A percentile compares a stretch with the other conserved stretches of the same genome.
Conservation (phyloP, 1,139 yeast genomes). For the Zhuliangozyma parablackwelliae region DNA sequence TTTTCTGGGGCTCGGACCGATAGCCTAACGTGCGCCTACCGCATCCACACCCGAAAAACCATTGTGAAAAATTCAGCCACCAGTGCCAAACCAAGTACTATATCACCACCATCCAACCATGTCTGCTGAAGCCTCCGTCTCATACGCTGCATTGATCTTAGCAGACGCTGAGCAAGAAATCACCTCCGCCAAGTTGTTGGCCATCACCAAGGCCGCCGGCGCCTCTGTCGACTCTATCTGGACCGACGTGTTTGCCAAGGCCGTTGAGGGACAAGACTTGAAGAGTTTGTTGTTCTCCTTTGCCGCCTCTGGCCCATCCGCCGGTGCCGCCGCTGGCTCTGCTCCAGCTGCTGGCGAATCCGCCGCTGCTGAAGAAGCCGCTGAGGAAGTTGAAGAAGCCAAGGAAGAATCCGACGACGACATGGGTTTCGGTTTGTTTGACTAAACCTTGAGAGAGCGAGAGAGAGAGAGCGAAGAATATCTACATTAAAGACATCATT, state of each 20-base stretch:
- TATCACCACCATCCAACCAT: constrained; percentile 18
- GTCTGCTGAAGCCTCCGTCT: constrained; percentile 63
- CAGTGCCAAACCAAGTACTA: too few species aligned
- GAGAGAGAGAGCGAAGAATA: too few species aligned
- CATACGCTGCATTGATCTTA: constrained; percentile 94
- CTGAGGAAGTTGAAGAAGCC: constrained; percentile 55
- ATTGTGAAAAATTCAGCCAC: too few species aligned
- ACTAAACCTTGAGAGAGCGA: constrained; percentile 31
- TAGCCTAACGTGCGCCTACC: too few species aligned
- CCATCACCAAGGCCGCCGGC: constrained; percentile 88
- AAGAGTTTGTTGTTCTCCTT: constrained; percentile 85
- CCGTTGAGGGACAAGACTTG: constrained; percentile 94
- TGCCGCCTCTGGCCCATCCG: constrained; percentile 49
- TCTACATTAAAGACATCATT: too few species aligned
- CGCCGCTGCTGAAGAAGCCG: constrained; percentile 39
- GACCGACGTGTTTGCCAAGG: constrained; percentile 95
- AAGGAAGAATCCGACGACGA: constrained; percentile 78
- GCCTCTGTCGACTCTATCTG: constrained; percentile 83
- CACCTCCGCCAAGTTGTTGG: constrained; percentile 85
- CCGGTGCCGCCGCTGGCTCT: constrained; percentile 59
- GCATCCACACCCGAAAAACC: too few species aligned
- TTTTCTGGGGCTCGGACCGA: too few species aligned
- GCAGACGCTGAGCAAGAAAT: constrained; percentile 96
- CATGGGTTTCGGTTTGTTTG: constrained; percentile 65
- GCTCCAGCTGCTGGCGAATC: constrained; percentile 49